Base-by-base conservation (phyloP, 1,284 basidiomycete species). In the Cryptococcus amylolentus region DNA sequence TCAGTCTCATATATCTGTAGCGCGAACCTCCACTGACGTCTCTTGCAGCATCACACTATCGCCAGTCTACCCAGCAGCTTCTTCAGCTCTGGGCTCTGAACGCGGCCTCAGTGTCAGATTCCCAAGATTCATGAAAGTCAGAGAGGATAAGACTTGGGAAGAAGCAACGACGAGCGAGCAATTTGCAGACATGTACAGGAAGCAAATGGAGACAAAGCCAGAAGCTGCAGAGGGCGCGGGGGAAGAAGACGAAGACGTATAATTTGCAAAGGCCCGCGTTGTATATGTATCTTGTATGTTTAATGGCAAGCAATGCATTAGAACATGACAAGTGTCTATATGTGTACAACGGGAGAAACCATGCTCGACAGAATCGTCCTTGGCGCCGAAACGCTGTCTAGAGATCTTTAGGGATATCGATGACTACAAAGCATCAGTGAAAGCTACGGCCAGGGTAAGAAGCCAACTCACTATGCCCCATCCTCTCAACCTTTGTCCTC, bases 401-500 rank as follows among this genome's bases (percentile, higher is more conserved):
- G 12, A 55, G 5, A 10, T 52, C 42, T 28, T 60, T 49, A 8
- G 67, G 67, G 10, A 69, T 67, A 49, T 69, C 67, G 40, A 69
- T 65, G 55, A 69, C 67, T 69, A 51, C n/a, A 31, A 42, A 41
- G 23, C 7, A n/a, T 12, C 28, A 28, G 49, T 43, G 58, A 47
- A 49, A 14, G 5, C 48, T 26, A 58, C 23, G 35, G 20, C 3
- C 37, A 5, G 1, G 26, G n/a, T 18, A 31, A 20, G 31, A 37
- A 42, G 42, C 31, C 37, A 42, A 76, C 75, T 75, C 67, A 77
- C 75, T 86, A 76, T 98, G 95, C 10, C 96, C 96, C 96, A 99
- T 99, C 58, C 88, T 82, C 70, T 93, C 81, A 20, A 98, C 86
- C 77, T 99, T 99, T 49, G 96, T 98, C 70, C 90, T 84, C 66